Base-by-base conservation (phyloP, 2,329 filamentous ascomycete genomes). In the Penicillium sp. region DNA sequence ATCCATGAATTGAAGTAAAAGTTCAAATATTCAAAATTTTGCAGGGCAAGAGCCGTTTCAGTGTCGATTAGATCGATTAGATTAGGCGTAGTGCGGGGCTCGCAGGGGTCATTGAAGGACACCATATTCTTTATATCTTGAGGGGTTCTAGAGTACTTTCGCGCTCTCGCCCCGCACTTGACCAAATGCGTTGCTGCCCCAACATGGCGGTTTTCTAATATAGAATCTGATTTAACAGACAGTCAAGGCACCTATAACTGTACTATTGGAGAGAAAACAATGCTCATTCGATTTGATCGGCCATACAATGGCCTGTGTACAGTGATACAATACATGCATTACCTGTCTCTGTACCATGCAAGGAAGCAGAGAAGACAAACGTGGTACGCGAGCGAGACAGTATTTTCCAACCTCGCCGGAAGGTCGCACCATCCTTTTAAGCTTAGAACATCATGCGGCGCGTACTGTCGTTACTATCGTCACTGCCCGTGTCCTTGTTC, bases 1-100 rank as follows among this genome's bases (percentile, higher is more conserved):
- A 68, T 72, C 66, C 66, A 71, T 64, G 64, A 70, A 62, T 65
- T 66, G 65, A 68, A 69, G 71, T 74, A 74, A 73, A 73, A 69
- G 67, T 69, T 65, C 65, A 68, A 60, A 68, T 59, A 49, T 53
- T 56, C 43, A 49, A 49, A 41, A 13, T 5, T 41, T 22, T 41
- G 39, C 39, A 41, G 19, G 19, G 14, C 39, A 41, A 41, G 13
- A 21, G n/a, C n/a, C 19, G 39, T 22, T 41, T 22, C 39, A 14
- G 7, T 41, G 10, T 41, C 19, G 39, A 41, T 11, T 22, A 41
- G 11, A 41, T 41, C 10, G 39, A 41, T 41, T 41, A 41, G 19
- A 41, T 41, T 22, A 41, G 19, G 19, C 16, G 19, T 41, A 22
- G 9, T 41, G 39, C 19, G 39, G 39, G 39, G 19, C 39, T 41